These are phyloP conservation scores for Fabrea salina DNA, from an alignment of 169 alveolate genomes.

Conservation along the genomic window DNA sequence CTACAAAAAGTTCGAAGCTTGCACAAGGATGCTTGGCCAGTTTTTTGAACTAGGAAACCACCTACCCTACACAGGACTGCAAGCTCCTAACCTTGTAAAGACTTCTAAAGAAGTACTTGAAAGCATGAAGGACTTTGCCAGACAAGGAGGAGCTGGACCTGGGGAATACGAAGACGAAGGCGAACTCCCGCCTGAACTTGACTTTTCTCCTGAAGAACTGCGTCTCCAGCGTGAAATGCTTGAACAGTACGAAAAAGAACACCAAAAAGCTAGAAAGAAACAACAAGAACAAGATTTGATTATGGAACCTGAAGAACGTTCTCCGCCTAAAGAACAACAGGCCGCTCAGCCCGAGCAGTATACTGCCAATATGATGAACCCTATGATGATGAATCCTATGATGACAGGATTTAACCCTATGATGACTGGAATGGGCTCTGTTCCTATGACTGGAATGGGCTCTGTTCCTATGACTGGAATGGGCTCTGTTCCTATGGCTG, in stretches of 20 bases:
- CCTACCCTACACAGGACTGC: constrained; percentile 14
- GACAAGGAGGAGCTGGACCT: background rate
- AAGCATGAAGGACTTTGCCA: background rate
- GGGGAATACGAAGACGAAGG: background rate
- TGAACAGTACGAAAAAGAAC: constrained; percentile 28
- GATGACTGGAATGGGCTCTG: background rate
- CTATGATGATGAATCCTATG: background rate
- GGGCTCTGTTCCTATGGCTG: background rate
- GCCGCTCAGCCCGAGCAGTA: background rate
- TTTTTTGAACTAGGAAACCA: constrained; percentile 12
- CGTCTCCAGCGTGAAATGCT: background rate
- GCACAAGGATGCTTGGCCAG: constrained; percentile 21
- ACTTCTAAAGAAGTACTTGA: background rate
- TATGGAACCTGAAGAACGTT: background rate
- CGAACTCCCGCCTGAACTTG: background rate
- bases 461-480: background rate
- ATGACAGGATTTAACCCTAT: background rate
- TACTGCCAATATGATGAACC: background rate
- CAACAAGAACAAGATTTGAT: background rate
- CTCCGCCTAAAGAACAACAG: background rate
- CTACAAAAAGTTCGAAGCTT: constrained; percentile 18
- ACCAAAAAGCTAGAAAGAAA: background rate
- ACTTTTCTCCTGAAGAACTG: background rate
- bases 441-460: background rate
- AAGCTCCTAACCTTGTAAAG: background rate